These are phyloP conservation scores for Fusarium equiseti DNA, from an alignment of 2,329 filamentous ascomycete genomes.

Conservation along the genomic window DNA sequence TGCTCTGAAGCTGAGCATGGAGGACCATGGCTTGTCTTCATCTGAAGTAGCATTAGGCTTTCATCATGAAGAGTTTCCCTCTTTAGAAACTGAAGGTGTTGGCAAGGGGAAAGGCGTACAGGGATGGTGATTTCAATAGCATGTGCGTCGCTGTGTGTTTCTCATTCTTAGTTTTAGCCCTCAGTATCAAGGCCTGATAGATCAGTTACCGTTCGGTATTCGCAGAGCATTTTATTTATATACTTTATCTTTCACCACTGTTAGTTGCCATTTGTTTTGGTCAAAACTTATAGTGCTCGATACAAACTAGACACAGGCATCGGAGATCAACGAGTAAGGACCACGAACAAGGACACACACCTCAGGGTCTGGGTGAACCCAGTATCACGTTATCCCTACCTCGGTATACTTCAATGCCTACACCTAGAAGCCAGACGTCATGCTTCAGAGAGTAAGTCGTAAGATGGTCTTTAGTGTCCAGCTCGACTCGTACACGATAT, in stretches of 20 bases:
- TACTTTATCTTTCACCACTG: neutral
- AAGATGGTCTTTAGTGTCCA: neutral
- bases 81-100: slow-evolving; percentile 55
- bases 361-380: neutral
- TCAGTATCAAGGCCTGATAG: neutral
- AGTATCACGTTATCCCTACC: neutral
- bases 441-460: neutral
- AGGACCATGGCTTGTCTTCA: slow-evolving; percentile 59
- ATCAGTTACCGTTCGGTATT: neutral
- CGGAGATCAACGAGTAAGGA: neutral
- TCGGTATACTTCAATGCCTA: neutral
- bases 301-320: neutral
- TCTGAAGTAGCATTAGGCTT: slow-evolving; percentile 21
- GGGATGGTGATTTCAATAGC: slow-evolving; percentile 43
- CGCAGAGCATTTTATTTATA: slow-evolving; percentile 7
- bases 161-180: neutral
- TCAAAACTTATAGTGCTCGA: neutral
- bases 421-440: neutral
- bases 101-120: slow-evolving; percentile 59
- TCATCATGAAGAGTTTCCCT: slow-evolving; percentile 56
- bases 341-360: neutral
- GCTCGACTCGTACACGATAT: neutral
- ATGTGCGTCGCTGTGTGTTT: slow-evolving; percentile 3
- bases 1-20: slow-evolving; percentile 70
- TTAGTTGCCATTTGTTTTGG: neutral